Base-by-base conservation (phyloP, 441 rosid species). In the Pelargonium myrrhifolium region DNA sequence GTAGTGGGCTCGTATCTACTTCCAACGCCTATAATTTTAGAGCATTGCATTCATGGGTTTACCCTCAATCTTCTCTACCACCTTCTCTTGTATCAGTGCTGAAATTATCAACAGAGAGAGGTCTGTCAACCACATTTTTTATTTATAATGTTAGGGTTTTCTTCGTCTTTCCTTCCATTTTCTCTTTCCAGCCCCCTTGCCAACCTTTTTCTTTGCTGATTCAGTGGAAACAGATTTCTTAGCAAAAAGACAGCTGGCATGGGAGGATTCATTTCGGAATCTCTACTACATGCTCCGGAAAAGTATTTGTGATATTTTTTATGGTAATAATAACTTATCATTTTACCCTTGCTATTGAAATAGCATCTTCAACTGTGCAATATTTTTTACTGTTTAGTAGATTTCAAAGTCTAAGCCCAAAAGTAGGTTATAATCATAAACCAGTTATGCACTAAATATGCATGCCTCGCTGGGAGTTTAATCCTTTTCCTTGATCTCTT, bases 181-280 rank as follows among this genome's bases (percentile, higher is more conserved):
- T 65, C 26, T 73, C 58, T 72, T 9, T 66, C 21, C 68, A 40
- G 63, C 69, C 67, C 62, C 69, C 60, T 49, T 58, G 43, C 71
- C 65, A 64, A 67, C 68, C 37, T 58, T 45, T 31, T 61, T 62
- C 62, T 42, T 78, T 71, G 80, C 77, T 64, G 77, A 49, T 71
- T 64, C 72, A 87, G 86, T 77, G 80, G 86, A 83, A 72, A 75
- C 72, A 79, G 93, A 83, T 77, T 88, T 89, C 78, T 77, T 88
- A 47, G 80, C 78, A 78, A 83, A 86, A 68, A 81, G 99, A 68
- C 87, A 80, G 24, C 69, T 67, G 64, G 86, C 81, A 31, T 94
- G 99, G 99, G 90, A 85, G 84, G 97, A 92, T 65, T 91, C 98
- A 65, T 89, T 89, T 82, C 91, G 84, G 55, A 87, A 87, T 84